Base-by-base conservation (phyloP, 768 basidiomycete genomes). In the Macrolepiota fuliginosa region DNA sequence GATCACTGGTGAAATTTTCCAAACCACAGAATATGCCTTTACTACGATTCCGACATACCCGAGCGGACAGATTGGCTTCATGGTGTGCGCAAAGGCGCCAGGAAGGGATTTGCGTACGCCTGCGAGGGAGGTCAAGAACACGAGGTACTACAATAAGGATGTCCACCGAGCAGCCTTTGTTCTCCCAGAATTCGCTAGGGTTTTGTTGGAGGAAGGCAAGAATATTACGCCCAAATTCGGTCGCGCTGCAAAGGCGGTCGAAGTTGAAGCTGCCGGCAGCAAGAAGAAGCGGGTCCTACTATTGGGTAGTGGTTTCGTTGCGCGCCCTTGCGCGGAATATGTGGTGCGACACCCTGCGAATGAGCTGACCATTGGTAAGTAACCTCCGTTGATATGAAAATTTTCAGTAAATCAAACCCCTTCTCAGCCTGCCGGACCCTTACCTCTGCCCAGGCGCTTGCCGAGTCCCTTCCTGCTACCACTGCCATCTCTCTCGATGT, bases 21-120 rank as follows among this genome's bases (percentile, higher is more conserved):
- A 90, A 40, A 83, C 85, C 17, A 81, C 88, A 42, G 90, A 94
- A 70, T 99, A 97, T 72, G 97, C 94, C 15, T 97, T 83, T 76
- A 96, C 95, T 63, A 98, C 95, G 22, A 96, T 98, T 66, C 96
- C 96, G 0, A 97, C 96, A 15, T 99, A 99, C 76, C 97, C 97
- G 19, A 90, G 92, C n/a, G 97, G 97, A 39, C 95, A 96, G 71
- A 99, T 98, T 69, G 96, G 97, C 24, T 96, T 96, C 77, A 82
- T 96, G 66, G 80, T 98, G 50, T 92, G 91, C 73, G 88, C 94
- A 58, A 95, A 91, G 76, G 88, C 88, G 29, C 74, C 78, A 15
- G 80, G 77, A 27, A 81, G 92, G 56, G 85, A 91, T 71, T 76
- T 99, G 64, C 83, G 79, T 56, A 86, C 80, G 19, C 90, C 96